Percentiles rank a stretch among this genome's conserved stretches.
Conservation (phyloP, 768 basidiomycete genomes). For the Pleurotus sapidus region DNA sequence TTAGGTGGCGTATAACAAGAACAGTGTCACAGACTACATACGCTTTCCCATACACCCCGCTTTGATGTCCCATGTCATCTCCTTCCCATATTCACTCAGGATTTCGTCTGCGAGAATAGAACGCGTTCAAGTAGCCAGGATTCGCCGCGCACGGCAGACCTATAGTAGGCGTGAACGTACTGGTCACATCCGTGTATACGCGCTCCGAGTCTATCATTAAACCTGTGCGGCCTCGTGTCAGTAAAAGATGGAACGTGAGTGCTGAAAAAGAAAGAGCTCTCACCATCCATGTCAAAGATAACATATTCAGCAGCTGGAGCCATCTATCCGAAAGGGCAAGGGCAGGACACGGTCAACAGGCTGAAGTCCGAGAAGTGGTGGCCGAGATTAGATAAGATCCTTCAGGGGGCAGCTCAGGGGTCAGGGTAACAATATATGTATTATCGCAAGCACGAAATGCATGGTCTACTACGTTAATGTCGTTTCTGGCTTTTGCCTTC, state of each 20-base stretch:
- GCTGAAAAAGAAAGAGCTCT: constrained; percentile 9
- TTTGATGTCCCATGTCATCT: constrained; percentile 89
- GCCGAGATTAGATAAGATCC: too few relatives aligned
- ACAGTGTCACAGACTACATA: constrained; percentile 23
- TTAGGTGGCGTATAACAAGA: background rate
- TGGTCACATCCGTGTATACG: constrained; percentile 77
- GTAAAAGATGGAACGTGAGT: background rate
- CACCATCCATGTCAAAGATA: constrained; percentile 75
- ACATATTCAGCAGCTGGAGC: constrained; percentile 50
- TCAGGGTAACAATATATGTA: too few relatives aligned
- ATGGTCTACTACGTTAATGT: too few relatives aligned
- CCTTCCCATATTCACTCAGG: constrained; percentile 64
- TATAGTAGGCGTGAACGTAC: constrained; percentile 36
- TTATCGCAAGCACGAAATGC: too few relatives aligned
- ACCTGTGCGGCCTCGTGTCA: constrained; percentile 33
- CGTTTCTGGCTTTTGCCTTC: background rate
- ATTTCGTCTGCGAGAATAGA: constrained; percentile 53
- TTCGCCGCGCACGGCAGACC: background rate
- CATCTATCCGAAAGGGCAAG: too few relatives aligned
- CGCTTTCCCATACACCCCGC: constrained; percentile 89
- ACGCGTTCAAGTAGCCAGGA: too few relatives aligned
- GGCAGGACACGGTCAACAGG: too few relatives aligned
- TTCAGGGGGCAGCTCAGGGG: too few relatives aligned
- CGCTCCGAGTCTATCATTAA: constrained; percentile 75
- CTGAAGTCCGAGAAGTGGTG: too few relatives aligned